phyloP scores from a whole-genome alignment of 2,329 filamentous ascomycete species.

The Alternaria triticimaculans region DNA sequence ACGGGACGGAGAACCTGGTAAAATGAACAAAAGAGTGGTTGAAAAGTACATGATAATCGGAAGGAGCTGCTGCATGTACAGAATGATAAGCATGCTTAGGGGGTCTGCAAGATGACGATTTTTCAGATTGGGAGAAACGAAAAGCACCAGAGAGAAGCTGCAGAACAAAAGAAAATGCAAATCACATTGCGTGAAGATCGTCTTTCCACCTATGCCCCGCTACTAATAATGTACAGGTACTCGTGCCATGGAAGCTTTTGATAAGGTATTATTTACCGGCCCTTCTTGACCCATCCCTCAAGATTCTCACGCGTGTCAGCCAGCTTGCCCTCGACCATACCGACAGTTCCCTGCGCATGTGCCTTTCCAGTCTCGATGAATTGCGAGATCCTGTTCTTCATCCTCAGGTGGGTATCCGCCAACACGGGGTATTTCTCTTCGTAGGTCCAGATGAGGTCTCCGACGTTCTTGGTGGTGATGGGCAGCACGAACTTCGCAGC shows the following conservation, averaged over 20 bases:
- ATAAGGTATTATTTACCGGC: conserved; percentile 63
- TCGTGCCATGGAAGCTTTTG: conserved; percentile 14
- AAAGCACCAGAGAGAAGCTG: too few species aligned
- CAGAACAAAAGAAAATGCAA: conserved; percentile 1
- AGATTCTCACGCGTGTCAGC: conserved; percentile 75
- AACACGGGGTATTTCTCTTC: conserved; percentile 87
- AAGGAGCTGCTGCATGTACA: too few species aligned
- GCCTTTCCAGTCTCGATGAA: conserved; percentile 76
- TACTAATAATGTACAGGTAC: conserved; percentile 28
- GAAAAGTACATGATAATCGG: too few species aligned
- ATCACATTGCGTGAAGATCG: conserved; percentile 4
- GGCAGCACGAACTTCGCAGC: conserved; percentile 87
- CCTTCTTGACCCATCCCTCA: conserved; percentile 91
- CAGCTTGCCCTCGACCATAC: conserved; percentile 82
- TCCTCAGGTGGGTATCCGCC: conserved; percentile 77
- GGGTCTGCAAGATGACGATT: too few species aligned
- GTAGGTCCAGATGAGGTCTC: conserved; percentile 86
- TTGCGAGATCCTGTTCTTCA: conserved; percentile 72
- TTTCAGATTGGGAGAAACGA: too few species aligned
- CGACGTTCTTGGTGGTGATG: conserved; percentile 87
- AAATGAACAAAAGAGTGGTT: too few species aligned
- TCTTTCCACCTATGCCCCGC: conserved; percentile 8
- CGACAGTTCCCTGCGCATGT: conserved; percentile 73
- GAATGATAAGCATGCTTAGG: too few species aligned
- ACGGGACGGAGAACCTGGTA: too few species aligned